Evolutionary conservation across 1,139 yeast species (phyloP).

Genomic region (Hyphopichia burtonii): DNA sequence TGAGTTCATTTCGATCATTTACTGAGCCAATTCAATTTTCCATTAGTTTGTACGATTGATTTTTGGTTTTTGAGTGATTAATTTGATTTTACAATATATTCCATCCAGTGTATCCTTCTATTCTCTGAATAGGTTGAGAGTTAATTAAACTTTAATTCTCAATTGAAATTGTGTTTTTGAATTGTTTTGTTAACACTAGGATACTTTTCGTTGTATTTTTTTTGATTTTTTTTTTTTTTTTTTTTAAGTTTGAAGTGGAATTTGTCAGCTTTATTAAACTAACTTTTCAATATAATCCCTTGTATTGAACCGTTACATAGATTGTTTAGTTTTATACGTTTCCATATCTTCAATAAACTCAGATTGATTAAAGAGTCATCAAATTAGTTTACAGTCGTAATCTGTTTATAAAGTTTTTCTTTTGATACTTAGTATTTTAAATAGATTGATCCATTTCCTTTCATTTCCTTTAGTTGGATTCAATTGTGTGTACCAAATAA

Average conservation of each 20-base stretch:
- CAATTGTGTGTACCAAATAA: background rate
- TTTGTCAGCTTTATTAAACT: background rate
- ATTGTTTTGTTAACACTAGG: too few relatives aligned
- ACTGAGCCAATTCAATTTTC: background rate
- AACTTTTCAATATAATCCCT: background rate
- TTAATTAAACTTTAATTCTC: background rate
- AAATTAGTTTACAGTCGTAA: conserved; percentile 4
- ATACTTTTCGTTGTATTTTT: background rate
- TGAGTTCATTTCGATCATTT: background rate
- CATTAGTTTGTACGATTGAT: background rate
- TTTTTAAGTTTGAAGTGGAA: background rate
- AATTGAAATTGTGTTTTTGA: background rate
- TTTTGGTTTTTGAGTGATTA: background rate
- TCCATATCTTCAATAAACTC: conserved; percentile 19
- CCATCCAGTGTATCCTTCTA: background rate
- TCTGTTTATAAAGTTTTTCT: conserved; percentile 6
- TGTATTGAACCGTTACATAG: conserved; percentile 11
- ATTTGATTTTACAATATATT: background rate
- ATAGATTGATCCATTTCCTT: background rate
- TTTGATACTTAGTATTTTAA: background rate
- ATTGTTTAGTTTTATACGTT: conserved; percentile 20
- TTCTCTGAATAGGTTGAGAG: background rate
- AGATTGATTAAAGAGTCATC: conserved; percentile 4
- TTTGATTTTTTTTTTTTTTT: background rate
- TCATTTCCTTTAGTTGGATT: background rate